phyloP scores from a whole-genome alignment of 1,284 basidiomycete genomes.

The Ustilago trichophora region DNA sequence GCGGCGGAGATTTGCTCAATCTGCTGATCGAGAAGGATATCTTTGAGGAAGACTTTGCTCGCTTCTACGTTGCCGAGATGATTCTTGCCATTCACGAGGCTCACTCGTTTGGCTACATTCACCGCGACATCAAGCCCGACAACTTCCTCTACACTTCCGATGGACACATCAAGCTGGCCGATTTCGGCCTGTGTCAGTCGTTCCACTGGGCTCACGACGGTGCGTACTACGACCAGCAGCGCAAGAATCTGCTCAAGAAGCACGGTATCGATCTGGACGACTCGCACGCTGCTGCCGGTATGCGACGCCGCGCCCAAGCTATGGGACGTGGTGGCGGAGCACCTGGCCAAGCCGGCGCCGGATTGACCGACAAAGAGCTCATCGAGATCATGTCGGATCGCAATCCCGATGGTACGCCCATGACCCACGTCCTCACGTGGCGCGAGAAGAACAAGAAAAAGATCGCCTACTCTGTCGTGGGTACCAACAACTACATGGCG shows the following conservation, averaged over 20 bases:
- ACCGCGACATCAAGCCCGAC: conserved; percentile 95
- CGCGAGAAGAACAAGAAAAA: conserved; percentile 85
- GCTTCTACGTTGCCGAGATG: conserved; percentile 98
- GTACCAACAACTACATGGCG: conserved; percentile 75
- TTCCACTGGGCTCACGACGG: conserved; percentile 66
- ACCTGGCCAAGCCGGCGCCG: conserved; percentile 25
- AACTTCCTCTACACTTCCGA: conserved; percentile 93
- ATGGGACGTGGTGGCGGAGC: conserved; percentile 17
- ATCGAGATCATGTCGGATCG: conserved; percentile 60
- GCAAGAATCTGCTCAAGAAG: conserved; percentile 84
- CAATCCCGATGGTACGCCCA: conserved; percentile 59
- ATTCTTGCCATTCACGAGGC: conserved; percentile 92
- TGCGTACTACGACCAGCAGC: conserved; percentile 87
- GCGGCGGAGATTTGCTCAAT: conserved; percentile 93
- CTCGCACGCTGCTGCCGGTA: conserved; percentile 70
- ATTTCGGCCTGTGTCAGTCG: conserved; percentile 81
- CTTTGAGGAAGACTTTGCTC: conserved; percentile 90
- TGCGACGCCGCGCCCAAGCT: conserved; percentile 27
- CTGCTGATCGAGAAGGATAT: conserved; percentile 91
- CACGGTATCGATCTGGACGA: conserved; percentile 92
- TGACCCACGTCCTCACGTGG: conserved; percentile 74
- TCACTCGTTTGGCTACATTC: conserved; percentile 93
- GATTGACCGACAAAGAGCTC: conserved; percentile 50
- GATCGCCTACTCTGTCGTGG: conserved; percentile 91
- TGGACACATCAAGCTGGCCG: conserved; percentile 92